Conservation (phyloP, 805 yeast species). For the Scheffersomyces spartinae region DNA sequence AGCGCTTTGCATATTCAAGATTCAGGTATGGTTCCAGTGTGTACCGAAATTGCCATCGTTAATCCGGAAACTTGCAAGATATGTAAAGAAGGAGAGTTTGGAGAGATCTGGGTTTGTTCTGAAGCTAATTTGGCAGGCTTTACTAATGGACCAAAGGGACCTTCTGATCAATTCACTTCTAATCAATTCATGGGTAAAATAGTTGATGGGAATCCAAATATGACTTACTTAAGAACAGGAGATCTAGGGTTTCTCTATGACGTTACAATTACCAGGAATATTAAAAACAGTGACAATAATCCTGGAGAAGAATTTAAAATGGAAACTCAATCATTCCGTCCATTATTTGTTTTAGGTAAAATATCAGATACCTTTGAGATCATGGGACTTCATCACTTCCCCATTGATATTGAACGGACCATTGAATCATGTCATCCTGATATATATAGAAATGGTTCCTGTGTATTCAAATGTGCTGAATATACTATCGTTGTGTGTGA, state of each 20-base stretch:
- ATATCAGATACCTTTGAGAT: conserved; percentile 84
- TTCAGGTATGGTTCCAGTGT: conserved; percentile 91
- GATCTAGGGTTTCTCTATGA: conserved; percentile 88
- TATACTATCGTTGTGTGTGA: conserved; percentile 69
- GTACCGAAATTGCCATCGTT: conserved; percentile 87
- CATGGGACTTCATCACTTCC: conserved; percentile 85
- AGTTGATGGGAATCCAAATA: conserved; percentile 48
- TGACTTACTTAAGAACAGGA: conserved; percentile 76
- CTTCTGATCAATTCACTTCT: conserved; percentile 37
- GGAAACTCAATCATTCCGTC: conserved; percentile 42
- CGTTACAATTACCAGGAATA: conserved; percentile 36
- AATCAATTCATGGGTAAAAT: conserved; percentile 54
- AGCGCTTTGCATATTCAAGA: conserved; percentile 75
- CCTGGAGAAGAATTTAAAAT: conserved; percentile 6
- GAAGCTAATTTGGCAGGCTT: conserved; percentile 67
- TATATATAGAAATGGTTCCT: conserved; percentile 49
- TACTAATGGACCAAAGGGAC: conserved; percentile 41
- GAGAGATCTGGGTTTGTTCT: conserved; percentile 94
- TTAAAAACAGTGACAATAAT: conserved; percentile 18
- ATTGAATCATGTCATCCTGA: conserved; percentile 35
- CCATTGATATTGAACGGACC: conserved; percentile 60
- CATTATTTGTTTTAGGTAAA: conserved; percentile 74
- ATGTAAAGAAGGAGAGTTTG: conserved; percentile 84
- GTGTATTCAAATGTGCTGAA: conserved; percentile 75
- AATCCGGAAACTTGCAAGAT: conserved; percentile 80